Evolutionary conservation across 2,329 filamentous ascomycete species (phyloP), one percentile per base, ranked within the genome.

Genomic region (Aureobasidium mangrovei): DNA sequence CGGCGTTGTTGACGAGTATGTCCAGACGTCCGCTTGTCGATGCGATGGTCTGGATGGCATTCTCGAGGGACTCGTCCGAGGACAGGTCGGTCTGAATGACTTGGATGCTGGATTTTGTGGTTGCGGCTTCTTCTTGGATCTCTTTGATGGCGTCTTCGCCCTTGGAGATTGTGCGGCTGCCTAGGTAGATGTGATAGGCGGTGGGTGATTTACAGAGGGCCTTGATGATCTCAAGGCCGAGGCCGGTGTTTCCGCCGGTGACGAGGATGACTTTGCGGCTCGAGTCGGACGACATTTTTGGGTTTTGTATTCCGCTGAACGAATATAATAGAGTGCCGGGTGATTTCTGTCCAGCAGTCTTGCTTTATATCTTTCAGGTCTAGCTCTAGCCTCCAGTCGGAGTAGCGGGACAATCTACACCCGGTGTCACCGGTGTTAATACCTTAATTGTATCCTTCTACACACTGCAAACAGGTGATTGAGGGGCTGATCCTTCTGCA

Each of bases 191-290:
- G 7, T 75, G 70, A 63, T 83, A 84, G 2, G 73, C n/a, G 7
- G 66, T 67, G 3, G 28, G 9, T 0, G 81, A 79, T 8, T 67
- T 58, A 42, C 73, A 68, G 0, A 85, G 68, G 1, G 78, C 75
- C 57, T 77, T 81, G 47, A 83, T 74, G 6, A 71, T 74, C 59
- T 84, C 76, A 36, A 74, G 77, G 2, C 83, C 82, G 24, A 85
- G 74, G 12, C 81, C 81, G 0, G 76, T 82, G 48, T 68, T 67
- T 26, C 57, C 80, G 35, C 82, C 81, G 2, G 81, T 84, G 58
- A 84, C 74, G 41, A 84, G 65, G n/a, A 82, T 64, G 56, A 79
- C 69, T 18, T 59, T 18, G 18, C 18, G 18, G 18, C 18, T 18
- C 18, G 18, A 18, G 18, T 18, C 56, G 18, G 18, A 18, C 18